Evolutionary conservation across 805 yeast species (phyloP).

Genomic region (Cyberlindnera mycetangii): DNA sequence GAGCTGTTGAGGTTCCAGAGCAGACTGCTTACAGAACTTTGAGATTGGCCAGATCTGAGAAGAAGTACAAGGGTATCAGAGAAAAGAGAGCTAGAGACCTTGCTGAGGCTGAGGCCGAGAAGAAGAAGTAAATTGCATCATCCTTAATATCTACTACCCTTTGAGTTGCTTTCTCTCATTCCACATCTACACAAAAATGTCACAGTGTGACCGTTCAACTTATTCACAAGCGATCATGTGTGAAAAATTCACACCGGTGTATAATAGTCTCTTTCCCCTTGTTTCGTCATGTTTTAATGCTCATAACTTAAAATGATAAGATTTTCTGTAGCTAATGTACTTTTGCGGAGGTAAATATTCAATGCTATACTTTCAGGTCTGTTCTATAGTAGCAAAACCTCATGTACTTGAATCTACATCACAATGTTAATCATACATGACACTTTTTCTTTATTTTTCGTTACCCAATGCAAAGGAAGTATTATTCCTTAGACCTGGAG

Average conservation of each 20-base stretch:
- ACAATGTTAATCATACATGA: slow-evolving; percentile 10
- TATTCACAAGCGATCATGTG: not conserved
- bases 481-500: slow-evolving; percentile 7
- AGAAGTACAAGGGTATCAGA: slow-evolving; percentile 92
- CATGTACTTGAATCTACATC: too few species aligned
- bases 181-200: not conserved
- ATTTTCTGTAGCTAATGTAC: not conserved
- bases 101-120: slow-evolving; percentile 99
- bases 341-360: too few species aligned
- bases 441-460: slow-evolving; percentile 7
- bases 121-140: slow-evolving; percentile 75
- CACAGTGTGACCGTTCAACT: not conserved
- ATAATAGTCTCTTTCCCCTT: slow-evolving; percentile 14
- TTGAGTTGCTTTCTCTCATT: not conserved
- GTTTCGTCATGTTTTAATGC: slow-evolving; percentile 17
- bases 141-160: not conserved
- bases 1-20: slow-evolving; percentile 74
- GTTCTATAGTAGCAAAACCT: too few species aligned
- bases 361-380: too few species aligned
- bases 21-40: slow-evolving; percentile 89
- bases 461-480: slow-evolving; percentile 14
- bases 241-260: slow-evolving; percentile 11
- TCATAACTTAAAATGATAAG: slow-evolving; percentile 8
- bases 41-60: slow-evolving; percentile 92
- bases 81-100: slow-evolving; percentile 95